Percentiles rank a stretch among this genome's conserved stretches.
Conservation (phyloP, 73 alveolate genomes). For the Blepharisma stoltei region DNA sequence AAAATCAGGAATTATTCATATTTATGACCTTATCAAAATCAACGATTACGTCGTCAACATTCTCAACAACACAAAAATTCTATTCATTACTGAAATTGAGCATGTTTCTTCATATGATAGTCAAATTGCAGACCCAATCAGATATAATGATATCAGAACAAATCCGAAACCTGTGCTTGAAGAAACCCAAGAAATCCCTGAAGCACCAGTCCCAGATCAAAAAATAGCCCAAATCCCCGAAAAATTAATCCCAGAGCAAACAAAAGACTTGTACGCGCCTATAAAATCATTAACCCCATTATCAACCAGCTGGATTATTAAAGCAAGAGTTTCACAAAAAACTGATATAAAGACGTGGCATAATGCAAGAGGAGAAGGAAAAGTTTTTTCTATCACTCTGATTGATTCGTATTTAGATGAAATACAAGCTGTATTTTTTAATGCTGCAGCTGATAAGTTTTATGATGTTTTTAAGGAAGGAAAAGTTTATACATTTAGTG, state of each 20-base stretch:
- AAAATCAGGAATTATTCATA: neutral
- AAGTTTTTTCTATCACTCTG: constrained; percentile 59
- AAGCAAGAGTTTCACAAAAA: constrained; percentile 73
- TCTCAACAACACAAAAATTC: neutral
- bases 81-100: constrained; percentile 19
- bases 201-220: neutral
- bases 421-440: constrained; percentile 72
- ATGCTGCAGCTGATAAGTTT: constrained; percentile 72
- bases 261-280: constrained; percentile 58
- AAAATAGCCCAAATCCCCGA: neutral
- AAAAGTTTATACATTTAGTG: constrained; percentile 60
- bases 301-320: constrained; percentile 68
- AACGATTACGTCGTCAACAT: neutral
- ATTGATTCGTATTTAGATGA: constrained; percentile 67
- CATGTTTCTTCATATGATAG: neutral
- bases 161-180: no score
- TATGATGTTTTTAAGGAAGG: constrained; percentile 56
- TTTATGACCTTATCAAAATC: neutral
- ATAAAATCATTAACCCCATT: constrained; percentile 66
- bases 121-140: neutral
- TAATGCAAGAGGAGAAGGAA: constrained; percentile 65
- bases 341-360: constrained; percentile 61
- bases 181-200: neutral
- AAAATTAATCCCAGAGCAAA: neutral
- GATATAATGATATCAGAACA: neutral